Conservation (phyloP, 192 early-diverging fungal species). For the Coemansia sp. region DNA sequence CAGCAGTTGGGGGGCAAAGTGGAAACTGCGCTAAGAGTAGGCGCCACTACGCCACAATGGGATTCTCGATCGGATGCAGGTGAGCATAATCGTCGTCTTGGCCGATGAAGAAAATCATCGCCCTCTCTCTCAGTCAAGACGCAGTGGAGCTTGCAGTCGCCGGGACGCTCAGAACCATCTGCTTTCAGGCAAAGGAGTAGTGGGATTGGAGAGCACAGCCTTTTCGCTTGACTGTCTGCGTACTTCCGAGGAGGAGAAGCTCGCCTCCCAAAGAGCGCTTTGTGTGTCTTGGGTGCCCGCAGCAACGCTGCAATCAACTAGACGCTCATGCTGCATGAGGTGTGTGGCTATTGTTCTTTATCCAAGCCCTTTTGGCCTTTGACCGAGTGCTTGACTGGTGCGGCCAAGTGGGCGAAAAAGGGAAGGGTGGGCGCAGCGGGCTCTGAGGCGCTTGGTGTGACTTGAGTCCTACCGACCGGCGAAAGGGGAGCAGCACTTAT, state of each 20-base stretch:
- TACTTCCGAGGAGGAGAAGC: not conserved
- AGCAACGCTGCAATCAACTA: conserved; percentile 2
- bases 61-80: conserved; percentile 44
- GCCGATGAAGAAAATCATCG: not conserved
- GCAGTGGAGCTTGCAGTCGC: not conserved
- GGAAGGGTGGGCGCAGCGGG: not conserved
- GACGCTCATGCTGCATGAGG: not conserved
- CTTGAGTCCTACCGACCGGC: conserved; percentile 1
- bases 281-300: conserved; percentile 9
- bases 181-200: not conserved
- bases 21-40: not conserved
- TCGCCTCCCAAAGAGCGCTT: not conserved
- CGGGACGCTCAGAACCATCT: not conserved
- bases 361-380: conserved; percentile 15
- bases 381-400: not conserved
- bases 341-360: conserved; percentile 18
- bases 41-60: conserved; percentile 27
- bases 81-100: not conserved
- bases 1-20: not conserved
- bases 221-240: not conserved
- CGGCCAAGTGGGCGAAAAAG: not conserved
- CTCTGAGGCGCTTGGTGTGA: conserved; percentile 6
- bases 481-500: not conserved
- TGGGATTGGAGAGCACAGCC: not conserved
- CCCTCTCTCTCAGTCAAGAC: conserved; percentile 2